A percentile compares a stretch with the other conserved stretches of the same genome.
These are phyloP conservation scores for Colletotrichum truncatum DNA, from an alignment of 2,329 filamentous ascomycete species.

Conservation along the genomic window DNA sequence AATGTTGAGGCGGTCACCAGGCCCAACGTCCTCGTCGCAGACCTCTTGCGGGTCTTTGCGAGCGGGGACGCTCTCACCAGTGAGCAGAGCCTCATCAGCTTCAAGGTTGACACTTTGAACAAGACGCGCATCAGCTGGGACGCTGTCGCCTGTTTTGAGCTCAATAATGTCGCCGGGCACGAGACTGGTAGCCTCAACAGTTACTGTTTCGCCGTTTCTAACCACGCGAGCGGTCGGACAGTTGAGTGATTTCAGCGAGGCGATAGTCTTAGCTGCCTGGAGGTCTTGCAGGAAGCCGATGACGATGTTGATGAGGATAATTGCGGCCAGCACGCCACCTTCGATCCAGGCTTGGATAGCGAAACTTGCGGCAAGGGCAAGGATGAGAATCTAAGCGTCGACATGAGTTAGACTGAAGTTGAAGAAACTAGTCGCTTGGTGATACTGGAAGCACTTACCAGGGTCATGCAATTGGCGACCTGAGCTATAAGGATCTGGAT, in stretches of 20 bases:
- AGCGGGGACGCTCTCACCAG: slow-evolving; percentile 70
- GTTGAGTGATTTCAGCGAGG: slow-evolving; percentile 53
- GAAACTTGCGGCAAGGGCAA: slow-evolving; percentile 66
- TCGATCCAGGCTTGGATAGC: slow-evolving; percentile 69
- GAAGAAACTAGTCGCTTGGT: too few species aligned
- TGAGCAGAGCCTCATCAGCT: slow-evolving; percentile 73
- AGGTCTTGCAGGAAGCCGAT: slow-evolving; percentile 59
- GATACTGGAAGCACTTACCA: slow-evolving; percentile 52
- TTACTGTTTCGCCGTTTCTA: slow-evolving; percentile 49
- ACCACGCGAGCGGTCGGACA: slow-evolving; percentile 54
- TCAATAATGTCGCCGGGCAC: slow-evolving; percentile 67
- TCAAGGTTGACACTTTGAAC: slow-evolving; percentile 72
- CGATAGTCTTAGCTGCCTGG: slow-evolving; percentile 59
- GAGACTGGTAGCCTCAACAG: slow-evolving; percentile 51
- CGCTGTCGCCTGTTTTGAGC: slow-evolving; percentile 65
- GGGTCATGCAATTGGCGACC: slow-evolving; percentile 74
- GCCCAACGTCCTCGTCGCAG: slow-evolving; percentile 51
- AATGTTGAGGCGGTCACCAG: slow-evolving; percentile 69
- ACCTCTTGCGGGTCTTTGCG: slow-evolving; percentile 58
- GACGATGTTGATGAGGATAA: slow-evolving; percentile 66
- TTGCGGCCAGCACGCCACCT: slow-evolving; percentile 65
- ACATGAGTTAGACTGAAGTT: too few species aligned
- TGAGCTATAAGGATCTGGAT: slow-evolving; percentile 72
- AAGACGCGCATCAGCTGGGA: slow-evolving; percentile 67
- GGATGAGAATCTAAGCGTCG: slow-evolving; percentile 54